Percentiles rank a stretch among this genome's conserved stretches.
phyloP scores from a whole-genome alignment of 192 early-diverging fungal species.

The Linnemannia elongata region DNA sequence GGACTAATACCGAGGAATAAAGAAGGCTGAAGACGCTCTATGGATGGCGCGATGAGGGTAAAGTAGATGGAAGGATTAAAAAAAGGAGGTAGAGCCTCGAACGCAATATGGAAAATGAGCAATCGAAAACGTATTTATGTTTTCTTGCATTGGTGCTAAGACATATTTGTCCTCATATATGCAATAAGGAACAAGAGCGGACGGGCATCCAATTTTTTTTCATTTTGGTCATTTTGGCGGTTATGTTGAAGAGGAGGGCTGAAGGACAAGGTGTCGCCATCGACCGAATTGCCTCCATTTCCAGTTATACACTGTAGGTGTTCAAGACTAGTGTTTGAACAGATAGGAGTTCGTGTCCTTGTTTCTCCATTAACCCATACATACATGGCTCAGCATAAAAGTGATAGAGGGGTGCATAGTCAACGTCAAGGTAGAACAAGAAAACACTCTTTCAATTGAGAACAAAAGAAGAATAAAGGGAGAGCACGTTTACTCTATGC shows the following conservation, averaged over 20 bases:
- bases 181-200: neutral
- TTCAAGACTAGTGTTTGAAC: neutral
- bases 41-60: slow-evolving; percentile 12
- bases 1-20: slow-evolving; percentile 7
- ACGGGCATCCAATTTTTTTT: neutral
- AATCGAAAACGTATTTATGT: neutral
- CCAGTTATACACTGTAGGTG: neutral
- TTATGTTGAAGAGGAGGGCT: neutral
- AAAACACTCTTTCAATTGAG: neutral
- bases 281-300: neutral
- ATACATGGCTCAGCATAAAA: neutral
- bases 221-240: neutral
- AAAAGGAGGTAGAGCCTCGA: neutral
- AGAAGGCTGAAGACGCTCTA: neutral
- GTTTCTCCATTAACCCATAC: neutral
- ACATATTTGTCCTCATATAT: neutral
- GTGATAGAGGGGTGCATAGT: neutral
- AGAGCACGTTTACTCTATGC: neutral
- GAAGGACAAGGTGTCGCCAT: neutral
- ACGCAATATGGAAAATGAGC: neutral
- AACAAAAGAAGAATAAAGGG: neutral
- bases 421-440: neutral
- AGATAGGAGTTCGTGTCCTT: neutral
- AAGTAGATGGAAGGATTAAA: neutral
- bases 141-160: neutral